Base-by-base conservation (phyloP, 768 basidiomycete genomes). In the Leccinum barrowsii region DNA sequence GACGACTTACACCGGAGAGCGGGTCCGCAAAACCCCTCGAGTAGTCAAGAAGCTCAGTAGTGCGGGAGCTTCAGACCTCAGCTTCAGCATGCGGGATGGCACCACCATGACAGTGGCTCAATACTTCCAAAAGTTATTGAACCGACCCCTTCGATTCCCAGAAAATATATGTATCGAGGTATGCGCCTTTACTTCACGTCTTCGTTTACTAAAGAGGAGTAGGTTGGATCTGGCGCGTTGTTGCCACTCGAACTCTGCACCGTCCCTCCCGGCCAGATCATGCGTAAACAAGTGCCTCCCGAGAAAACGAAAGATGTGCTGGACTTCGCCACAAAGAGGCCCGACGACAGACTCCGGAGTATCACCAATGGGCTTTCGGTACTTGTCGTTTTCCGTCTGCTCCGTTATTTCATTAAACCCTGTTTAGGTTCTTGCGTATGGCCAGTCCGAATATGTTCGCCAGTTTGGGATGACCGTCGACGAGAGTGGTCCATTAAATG, bases 141-240 rank as follows among this genome's bases (percentile, higher is more conserved):
- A 85, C 61, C 76, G 75, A 3, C 75, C 78, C 5, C 73, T 93
- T 3, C 74, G 75, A 53, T 85, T 72, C 65, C 90, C 91, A 0
- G 80, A 87, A 30, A 69, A 87, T 2, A 74, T 85, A 12, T 92
- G 90, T 61, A 78, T 82, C 3, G 87, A 91, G 77, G 90, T 89
- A 40, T 26, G 79, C 68, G 3, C 7, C 28, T 54, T 17, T 35
- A 19, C 30, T 49, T 11, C 21, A 12, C 24, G 4, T 32, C 42
- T 42, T 58, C 72, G 74, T 49, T 72, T 71, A 55, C 34, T 59
- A 26, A 65, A 24, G 30, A 47, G 44, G 57, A 35, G 49, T 47
- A 90, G 88, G 78, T 88, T 12, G 82, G 84, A 5, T 69, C 74
- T 24, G 82, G 82, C 1, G 89, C 89, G 0, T 65, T 85, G 32